These are phyloP conservation scores for Antrodiella citrinella DNA, from an alignment of 768 basidiomycete species.

Conservation along the genomic window DNA sequence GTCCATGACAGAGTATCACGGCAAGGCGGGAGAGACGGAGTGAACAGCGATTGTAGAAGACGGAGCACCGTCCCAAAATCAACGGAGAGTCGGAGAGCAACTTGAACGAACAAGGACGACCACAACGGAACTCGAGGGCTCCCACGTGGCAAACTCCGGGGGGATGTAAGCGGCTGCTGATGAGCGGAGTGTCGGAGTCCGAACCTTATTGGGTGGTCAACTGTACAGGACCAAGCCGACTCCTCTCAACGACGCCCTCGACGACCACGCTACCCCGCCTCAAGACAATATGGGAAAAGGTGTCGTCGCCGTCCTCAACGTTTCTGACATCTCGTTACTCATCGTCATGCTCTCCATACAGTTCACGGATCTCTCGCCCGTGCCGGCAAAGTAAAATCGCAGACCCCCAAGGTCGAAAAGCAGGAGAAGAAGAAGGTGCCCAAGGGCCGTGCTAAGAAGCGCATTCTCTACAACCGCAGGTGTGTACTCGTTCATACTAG, in stretches of 20 bases:
- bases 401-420: constrained; percentile 95
- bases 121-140: no score
- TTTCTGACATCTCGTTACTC: constrained; percentile 1
- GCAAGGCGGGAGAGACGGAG: no score
- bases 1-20: no score
- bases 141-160: no score
- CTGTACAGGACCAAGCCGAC: constrained; percentile 31
- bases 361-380: constrained; percentile 99
- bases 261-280: constrained; percentile 32
- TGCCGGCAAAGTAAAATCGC: constrained; percentile 98
- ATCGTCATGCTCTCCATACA: constrained; percentile 21
- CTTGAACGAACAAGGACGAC: no score
- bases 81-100: no score
- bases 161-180: no score
- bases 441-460: constrained; percentile 97
- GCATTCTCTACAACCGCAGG: constrained; percentile 89
- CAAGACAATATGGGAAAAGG: constrained; percentile 73
- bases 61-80: no score
- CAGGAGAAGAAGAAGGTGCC: constrained; percentile 99
- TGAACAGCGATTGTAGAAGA: no score
- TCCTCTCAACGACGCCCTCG: constrained; percentile 19
- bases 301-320: constrained; percentile 18
- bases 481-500: constrained; percentile 27
- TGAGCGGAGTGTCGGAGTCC: no score
- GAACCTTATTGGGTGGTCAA: constrained; percentile 17